Evolutionary conservation across 306 rosid genomes (phyloP), one percentile per base, ranked within the genome.

Genomic region (Cicer cuneatum): DNA sequence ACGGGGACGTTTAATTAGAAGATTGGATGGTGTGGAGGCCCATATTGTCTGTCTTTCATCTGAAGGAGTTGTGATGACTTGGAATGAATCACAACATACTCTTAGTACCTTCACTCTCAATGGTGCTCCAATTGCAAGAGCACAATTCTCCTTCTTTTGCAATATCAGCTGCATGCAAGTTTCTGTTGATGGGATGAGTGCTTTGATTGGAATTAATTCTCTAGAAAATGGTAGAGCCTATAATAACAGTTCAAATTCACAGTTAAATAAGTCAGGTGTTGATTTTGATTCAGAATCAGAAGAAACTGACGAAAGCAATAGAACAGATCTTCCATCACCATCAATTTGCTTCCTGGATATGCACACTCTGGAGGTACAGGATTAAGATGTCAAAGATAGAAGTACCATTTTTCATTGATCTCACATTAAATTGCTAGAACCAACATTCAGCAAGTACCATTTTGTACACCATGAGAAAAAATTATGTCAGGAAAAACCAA

Each of bases 341-440:
- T 94, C 99, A 46, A 82, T 94, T 80, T 92, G 99, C 88, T 86
- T 94, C 79, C 85, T 94, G 83, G 95, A 94, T 87, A 81, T 85
- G 86, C 95, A 89, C 83, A 87, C 88, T 38, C 82, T 94, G 67
- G 84, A 88, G 99, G 99, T 94, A 90, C 78, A 71, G 38, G 46
- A 71, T 80, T 64, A 75, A 74, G 58, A 78, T 71, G 52, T 59
- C 59, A 63, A 48, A 61, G 35, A 39, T 66, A 78, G 56, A 74
- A 52, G 40, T 72, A 58, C 59, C 11, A 19, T 21, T 69, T 51
- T 69, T 49, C 73, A 13, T 70, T 63, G 24, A 15, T 60, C 66
- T 66, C 48, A 24, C 71, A 29, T 69, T 24, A 83, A 63, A 75
- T 61, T 76, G 24, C 69, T 59, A 14, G 61, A n/a, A n/a, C n/a